A percentile compares a stretch with the other conserved stretches of the same genome.
Evolutionary conservation across 495 filamentous ascomycete species (phyloP).

Genomic region (Penicillium ochrochloron): DNA sequence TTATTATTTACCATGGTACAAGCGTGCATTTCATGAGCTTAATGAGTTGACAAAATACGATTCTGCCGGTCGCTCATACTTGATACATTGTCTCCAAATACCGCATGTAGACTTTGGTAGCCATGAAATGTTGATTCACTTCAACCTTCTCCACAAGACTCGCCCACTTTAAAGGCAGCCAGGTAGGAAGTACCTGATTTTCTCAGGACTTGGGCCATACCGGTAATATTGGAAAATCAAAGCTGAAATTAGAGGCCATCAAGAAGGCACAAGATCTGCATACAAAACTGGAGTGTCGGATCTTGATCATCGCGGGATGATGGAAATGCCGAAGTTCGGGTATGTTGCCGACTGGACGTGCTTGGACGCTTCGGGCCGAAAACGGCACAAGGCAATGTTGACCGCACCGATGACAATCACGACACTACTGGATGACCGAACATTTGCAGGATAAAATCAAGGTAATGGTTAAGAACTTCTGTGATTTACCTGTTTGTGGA

Average conservation of each 20-base stretch:
- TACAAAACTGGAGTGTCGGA: neutral
- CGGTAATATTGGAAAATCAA: neutral
- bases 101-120: neutral
- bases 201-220: neutral
- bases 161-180: neutral
- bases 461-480: neutral
- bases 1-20: neutral
- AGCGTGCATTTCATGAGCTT: neutral
- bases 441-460: neutral
- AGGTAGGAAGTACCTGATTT: neutral
- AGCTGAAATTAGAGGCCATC: no score
- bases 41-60: neutral
- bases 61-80: neutral
- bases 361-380: constrained; percentile 1
- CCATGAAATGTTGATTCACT: neutral
- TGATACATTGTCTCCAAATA: neutral
- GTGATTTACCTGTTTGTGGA: neutral
- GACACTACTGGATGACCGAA: neutral
- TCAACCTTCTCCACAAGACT: neutral
- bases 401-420: neutral
- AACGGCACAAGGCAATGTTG: neutral
- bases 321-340: neutral
- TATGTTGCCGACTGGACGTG: neutral
- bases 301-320: neutral
- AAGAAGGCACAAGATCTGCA: no score